Conservation (phyloP, 2,329 filamentous ascomycete species). For the Verticillium isaacii region DNA sequence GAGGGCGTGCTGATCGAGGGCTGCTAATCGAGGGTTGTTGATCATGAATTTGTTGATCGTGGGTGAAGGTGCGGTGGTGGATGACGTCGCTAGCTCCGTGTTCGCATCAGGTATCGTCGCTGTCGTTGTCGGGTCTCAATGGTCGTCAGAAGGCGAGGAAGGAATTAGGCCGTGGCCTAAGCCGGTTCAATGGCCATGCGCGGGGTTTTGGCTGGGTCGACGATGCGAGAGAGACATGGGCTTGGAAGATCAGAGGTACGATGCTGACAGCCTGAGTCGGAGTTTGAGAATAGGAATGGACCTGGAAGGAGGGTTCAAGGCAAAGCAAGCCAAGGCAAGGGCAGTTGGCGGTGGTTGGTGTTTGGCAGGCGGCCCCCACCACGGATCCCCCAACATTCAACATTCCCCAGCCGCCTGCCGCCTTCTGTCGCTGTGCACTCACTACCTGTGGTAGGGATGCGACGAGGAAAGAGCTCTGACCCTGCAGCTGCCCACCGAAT, state of each 20-base stretch:
- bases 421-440: not conserved
- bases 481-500: not conserved
- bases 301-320: not conserved
- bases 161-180: not conserved
- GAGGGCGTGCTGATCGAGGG: not conserved
- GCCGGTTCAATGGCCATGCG: not conserved
- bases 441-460: not conserved
- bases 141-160: not conserved
- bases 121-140: not conserved
- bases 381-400: not conserved
- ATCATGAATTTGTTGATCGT: not conserved
- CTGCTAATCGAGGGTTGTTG: not conserved
- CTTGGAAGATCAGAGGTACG: not conserved
- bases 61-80: not conserved
- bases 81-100: constrained; percentile 1
- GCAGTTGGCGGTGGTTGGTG: not conserved
- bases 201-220: not conserved
- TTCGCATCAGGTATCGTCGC: not conserved
- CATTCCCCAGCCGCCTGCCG: not conserved
- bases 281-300: too few relatives aligned
- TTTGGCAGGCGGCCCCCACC: not conserved
- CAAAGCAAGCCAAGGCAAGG: not conserved
- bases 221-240: not conserved
- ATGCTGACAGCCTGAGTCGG: not conserved
- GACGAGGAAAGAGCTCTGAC: not conserved